A percentile compares a stretch with the other conserved stretches of the same genome.
Evolutionary conservation across 2,329 filamentous ascomycete species (phyloP).

Genomic region (Torrubiella hemipterigena): DNA sequence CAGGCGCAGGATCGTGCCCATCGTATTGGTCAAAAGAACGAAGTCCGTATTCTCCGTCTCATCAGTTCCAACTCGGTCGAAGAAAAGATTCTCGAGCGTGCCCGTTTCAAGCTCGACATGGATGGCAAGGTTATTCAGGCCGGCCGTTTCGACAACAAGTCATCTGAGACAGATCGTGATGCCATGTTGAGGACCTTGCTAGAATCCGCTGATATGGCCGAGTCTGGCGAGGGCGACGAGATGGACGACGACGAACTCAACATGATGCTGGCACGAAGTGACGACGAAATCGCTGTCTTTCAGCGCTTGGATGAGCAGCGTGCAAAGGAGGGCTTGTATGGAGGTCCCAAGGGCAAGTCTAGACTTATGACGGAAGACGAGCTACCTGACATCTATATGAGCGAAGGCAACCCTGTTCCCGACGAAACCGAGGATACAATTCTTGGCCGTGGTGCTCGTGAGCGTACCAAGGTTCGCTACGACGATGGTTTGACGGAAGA

Average conservation of each 20-base stretch:
- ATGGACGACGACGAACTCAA: slow-evolving; percentile 99
- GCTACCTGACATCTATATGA: slow-evolving; percentile 86
- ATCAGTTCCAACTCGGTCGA: slow-evolving; percentile 97
- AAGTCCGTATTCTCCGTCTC: slow-evolving; percentile 88
- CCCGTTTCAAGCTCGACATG: slow-evolving; percentile 97
- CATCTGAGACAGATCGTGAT: slow-evolving; percentile 94
- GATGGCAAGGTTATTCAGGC: slow-evolving; percentile 99
- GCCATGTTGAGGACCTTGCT: slow-evolving; percentile 89
- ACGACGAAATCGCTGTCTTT: slow-evolving; percentile 68
- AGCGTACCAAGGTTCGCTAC: slow-evolving; percentile 88
- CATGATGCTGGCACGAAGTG: slow-evolving; percentile 79
- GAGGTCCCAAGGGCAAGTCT: slow-evolving; percentile 54
- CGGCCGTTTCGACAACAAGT: slow-evolving; percentile 99
- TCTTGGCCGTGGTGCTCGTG: slow-evolving; percentile 80
- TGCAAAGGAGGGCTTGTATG: slow-evolving; percentile 54
- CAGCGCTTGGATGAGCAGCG: slow-evolving; percentile 74
- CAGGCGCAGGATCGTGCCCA: slow-evolving; percentile 99
- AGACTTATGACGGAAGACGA: slow-evolving; percentile 82
- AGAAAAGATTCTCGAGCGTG: slow-evolving; percentile 95
- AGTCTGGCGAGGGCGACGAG: slow-evolving; percentile 71
- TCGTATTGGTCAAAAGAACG: slow-evolving; percentile 99
- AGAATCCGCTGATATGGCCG: slow-evolving; percentile 65
- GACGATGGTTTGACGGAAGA: slow-evolving; percentile 97
- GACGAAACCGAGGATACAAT: slow-evolving; percentile 69
- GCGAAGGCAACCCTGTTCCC: slow-evolving; percentile 68